Evolutionary conservation across 306 rosid genomes (phyloP), one percentile per base, ranked within the genome.

Genomic region (Trifolium repens): DNA sequence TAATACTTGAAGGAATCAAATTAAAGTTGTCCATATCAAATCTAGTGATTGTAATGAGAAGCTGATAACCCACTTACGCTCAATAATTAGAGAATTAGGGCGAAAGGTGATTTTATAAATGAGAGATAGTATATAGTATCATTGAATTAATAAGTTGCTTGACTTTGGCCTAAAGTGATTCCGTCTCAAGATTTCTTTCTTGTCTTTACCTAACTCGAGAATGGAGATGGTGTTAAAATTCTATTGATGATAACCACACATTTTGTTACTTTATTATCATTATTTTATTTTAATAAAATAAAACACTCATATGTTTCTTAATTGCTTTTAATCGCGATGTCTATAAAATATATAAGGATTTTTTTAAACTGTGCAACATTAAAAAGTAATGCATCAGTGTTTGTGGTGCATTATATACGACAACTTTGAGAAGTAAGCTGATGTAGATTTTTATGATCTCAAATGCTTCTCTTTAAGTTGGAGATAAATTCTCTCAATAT

Each of bases 41-140:
- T 30, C 62, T 37, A 76, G 49, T 67, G 76, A 84, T 57, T 30
- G 65, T 35, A 74, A 70, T 7, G 8, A 60, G 53, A 54, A 57
- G 80, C 34, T 53, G 66, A 60, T 27, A 72, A 49, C 75, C 67
- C 83, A 87, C 85, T 82, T 44, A 65, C 13, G 10, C 49, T 78
- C 72, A 67, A 63, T 75, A 47, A 72, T 54, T 69, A 46, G 79
- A 52, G 49, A 54, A 71, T 75, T 74, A 62, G 66, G 79, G 77
- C 30, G 13, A 22, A 76, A 52, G 62, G 26, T 5, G 49, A 12
- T 11, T 59, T 37, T 35, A 27, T 27, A 27, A 27, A 27, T 27
- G 30, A 27, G 30, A 22, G 1, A 22, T 22, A 22, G 1, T n/a
- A n/a, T n/a, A 27, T 27, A 27, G 30, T 27, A 27, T 30, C 14